These are phyloP conservation scores for Annulohypoxylon moriforme DNA, from an alignment of 495 filamentous ascomycete species.

Conservation along the genomic window DNA sequence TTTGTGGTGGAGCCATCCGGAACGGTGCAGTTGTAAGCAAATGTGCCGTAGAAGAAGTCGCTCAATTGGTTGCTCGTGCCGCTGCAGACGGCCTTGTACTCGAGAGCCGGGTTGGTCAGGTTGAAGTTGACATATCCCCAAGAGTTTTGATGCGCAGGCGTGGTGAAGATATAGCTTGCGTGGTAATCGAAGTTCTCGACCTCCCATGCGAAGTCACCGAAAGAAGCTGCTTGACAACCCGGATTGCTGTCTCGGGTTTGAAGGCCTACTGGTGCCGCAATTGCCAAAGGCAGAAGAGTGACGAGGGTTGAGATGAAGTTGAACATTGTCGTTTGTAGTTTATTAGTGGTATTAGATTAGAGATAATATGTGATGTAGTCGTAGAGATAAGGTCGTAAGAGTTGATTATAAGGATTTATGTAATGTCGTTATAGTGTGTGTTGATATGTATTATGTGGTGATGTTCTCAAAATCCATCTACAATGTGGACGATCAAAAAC, in stretches of 20 bases:
- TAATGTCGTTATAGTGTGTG: conserved; percentile 13
- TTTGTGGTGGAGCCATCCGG: conserved; percentile 33
- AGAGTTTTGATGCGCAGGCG: conserved; percentile 59
- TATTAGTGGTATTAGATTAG: neutral
- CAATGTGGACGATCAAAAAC: neutral
- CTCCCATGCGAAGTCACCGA: conserved; percentile 51
- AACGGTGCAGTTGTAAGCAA: conserved; percentile 52
- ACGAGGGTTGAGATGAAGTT: conserved; percentile 40
- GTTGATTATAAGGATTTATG: neutral
- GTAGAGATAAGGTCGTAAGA: neutral
- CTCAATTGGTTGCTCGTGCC: conserved; percentile 53
- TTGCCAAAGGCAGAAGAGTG: conserved; percentile 39
- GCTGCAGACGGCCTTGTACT: conserved; percentile 49
- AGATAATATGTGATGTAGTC: neutral
- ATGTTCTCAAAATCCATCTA: conserved; percentile 9
- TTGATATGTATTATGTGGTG: conserved; percentile 23
- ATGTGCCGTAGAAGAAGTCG: conserved; percentile 60
- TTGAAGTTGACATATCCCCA: conserved; percentile 57
- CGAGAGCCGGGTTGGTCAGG: conserved; percentile 55
- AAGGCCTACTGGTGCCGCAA: conserved; percentile 33
- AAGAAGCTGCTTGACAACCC: conserved; percentile 49
- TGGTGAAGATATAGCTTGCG: conserved; percentile 55
- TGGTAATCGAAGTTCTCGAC: conserved; percentile 53
- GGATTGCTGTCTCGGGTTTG: conserved; percentile 29
- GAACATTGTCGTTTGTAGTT: conserved; percentile 32